Evolutionary conservation across 1,139 yeast species (phyloP), one percentile per base, ranked within the genome.

Genomic region (Nakaseomyces delphensis): DNA sequence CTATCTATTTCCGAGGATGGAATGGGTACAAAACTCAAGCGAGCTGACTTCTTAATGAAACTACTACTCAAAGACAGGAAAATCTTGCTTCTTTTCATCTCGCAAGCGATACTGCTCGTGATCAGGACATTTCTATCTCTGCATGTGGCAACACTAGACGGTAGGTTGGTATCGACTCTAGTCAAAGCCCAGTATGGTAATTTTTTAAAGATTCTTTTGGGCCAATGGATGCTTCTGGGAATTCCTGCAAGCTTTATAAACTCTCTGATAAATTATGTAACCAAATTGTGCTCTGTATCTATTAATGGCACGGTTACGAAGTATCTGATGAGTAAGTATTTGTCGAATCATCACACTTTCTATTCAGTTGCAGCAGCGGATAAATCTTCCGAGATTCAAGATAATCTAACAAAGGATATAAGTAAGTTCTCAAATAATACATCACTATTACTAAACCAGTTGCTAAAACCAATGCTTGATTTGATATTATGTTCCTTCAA

Each of bases 91-190:
- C 41, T 59, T 11, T 71, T 86, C 38, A 51, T 64, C 0, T 55
- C 76, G 0, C 95, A 89, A 60, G 63, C 87, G 6, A 61, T 69
- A 0, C 68, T 86, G 20, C 68, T 87, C 41, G 74, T 84, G 3
- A 54, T 74, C 4, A 72, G 95, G 51, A 93, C 96, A 0, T 63
- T 81, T 31, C 66, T 89, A 31, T 82, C 96, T 1, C 71, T 89
- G 41, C 79, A 80, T 55, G 93, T 87, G 18, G 96, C 96, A 3
- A 77, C 82, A 14, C 69, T 89, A 47, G 97, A 89, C 62, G 96
- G 97, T 53, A 70, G 72, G 55, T 68, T 89, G 43, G 96, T 89
- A 4, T 87, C 95, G 0, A 78, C 87, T 1, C 70, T 89, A 49
- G 86, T 89, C 27, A 74, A 82, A 35, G 86, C 83, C 48, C 71